These are phyloP conservation scores for Wickerhamiella nectarea DNA, from an alignment of 805 yeast genomes.

Conservation along the genomic window DNA sequence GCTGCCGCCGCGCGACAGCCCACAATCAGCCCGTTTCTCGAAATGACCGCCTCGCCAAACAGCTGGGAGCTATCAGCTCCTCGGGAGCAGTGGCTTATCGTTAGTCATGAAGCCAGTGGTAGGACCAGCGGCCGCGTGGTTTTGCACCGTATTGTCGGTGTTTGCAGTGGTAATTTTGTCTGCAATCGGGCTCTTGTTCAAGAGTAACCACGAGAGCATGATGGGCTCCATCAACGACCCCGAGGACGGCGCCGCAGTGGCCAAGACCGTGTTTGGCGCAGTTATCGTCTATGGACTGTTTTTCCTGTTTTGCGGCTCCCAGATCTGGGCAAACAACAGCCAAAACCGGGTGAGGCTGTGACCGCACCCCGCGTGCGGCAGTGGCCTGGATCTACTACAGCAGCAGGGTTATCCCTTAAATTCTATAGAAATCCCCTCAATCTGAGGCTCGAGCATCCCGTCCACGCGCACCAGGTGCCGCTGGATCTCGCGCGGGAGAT, in stretches of 20 bases:
- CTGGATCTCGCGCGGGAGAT: conserved; percentile 4
- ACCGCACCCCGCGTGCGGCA: neutral
- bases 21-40: too few relatives aligned
- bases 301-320: conserved; percentile 84
- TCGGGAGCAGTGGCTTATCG: too few relatives aligned
- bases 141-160: conserved; percentile 83
- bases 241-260: conserved; percentile 85
- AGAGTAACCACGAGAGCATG: conserved; percentile 74
- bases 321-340: conserved; percentile 21
- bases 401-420: neutral
- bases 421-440: neutral
- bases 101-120: conserved; percentile 24
- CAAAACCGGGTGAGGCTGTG: conserved; percentile 8
- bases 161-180: conserved; percentile 82
- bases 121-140: conserved; percentile 75
- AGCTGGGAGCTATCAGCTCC: too few relatives aligned
- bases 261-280: conserved; percentile 80
- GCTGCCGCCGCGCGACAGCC: too few relatives aligned
- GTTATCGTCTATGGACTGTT: conserved; percentile 68
- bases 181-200: conserved; percentile 70
- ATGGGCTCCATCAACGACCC: conserved; percentile 88
- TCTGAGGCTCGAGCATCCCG: neutral
- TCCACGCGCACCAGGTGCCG: neutral
- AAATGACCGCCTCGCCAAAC: too few relatives aligned
- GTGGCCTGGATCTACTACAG: too few relatives aligned